phyloP scores from a whole-genome alignment of 345 rosid species.

The Populus deltoides region DNA sequence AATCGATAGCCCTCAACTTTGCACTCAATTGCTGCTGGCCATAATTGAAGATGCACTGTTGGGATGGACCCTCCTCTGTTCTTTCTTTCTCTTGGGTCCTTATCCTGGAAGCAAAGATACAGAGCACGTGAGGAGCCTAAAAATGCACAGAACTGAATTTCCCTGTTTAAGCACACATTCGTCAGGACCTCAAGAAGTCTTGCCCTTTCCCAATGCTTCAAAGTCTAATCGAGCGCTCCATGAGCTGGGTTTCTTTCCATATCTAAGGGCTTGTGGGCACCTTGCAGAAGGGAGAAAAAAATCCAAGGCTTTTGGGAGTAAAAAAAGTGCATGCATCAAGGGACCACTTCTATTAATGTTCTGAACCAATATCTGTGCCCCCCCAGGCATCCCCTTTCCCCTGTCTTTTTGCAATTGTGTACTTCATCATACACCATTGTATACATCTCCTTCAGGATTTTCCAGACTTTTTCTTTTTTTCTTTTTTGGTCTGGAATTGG shows the following conservation, averaged over 20 bases:
- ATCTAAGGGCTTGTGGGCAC: not conserved
- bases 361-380: not conserved
- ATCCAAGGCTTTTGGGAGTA: not conserved
- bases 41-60: not conserved
- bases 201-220: conserved; percentile 10
- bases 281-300: not conserved
- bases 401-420: conserved; percentile 1
- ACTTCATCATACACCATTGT: not conserved
- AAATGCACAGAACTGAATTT: not conserved
- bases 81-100: not conserved
- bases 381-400: conserved; percentile 1
- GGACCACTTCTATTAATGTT: conserved; percentile 13
- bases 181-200: not conserved
- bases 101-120: conserved; percentile 10
- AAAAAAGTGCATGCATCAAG: not conserved
- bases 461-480: not conserved
- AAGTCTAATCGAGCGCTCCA: not conserved
- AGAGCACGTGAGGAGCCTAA: not conserved
- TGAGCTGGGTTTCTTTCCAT: not conserved
- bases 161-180: not conserved
- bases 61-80: not conserved
- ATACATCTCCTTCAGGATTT: not conserved
- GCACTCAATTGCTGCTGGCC: not conserved
- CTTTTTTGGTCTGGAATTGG: no score
- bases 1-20: no score